phyloP scores from a whole-genome alignment of 768 basidiomycete genomes.

The Hemileccinum impolitum region DNA sequence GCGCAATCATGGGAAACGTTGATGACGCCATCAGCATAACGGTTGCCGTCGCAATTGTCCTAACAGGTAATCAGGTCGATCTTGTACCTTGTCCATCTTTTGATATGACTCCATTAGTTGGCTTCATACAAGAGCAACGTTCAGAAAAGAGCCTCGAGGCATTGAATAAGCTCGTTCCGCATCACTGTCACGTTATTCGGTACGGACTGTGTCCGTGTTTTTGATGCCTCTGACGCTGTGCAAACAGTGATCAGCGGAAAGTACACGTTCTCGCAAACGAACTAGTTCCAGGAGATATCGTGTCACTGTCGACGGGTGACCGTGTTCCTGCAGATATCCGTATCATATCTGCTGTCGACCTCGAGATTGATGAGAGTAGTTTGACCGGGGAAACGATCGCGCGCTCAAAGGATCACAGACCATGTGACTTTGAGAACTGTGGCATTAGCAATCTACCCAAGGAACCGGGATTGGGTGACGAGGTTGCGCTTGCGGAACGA shows the following conservation, averaged over 20 bases:
- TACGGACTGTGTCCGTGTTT: conserved; percentile 14
- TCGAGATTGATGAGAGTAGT: conserved; percentile 95
- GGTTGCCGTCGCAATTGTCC: conserved; percentile 86
- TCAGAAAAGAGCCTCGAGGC: conserved; percentile 95
- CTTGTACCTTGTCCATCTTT: background rate
- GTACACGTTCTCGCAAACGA: conserved; percentile 90
- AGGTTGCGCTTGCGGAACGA: conserved; percentile 74
- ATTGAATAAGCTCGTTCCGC: conserved; percentile 93
- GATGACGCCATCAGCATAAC: conserved; percentile 95
- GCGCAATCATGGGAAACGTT: conserved; percentile 90
- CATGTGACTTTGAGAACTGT: conserved; percentile 46
- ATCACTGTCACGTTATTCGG: conserved; percentile 91
- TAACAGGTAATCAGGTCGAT: conserved; percentile 65
- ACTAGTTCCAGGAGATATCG: conserved; percentile 92
- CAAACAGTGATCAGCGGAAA: conserved; percentile 46
- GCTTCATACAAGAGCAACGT: conserved; percentile 92
- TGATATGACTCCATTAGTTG: conserved; percentile 47
- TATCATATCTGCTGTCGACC: conserved; percentile 72
- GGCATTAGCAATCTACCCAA: conserved; percentile 5
- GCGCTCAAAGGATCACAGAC: conserved; percentile 60
- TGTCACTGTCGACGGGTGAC: conserved; percentile 87
- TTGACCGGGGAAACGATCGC: conserved; percentile 91
- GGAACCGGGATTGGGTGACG: conserved; percentile 36
- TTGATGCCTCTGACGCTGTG: background rate
- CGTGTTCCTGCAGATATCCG: conserved; percentile 93